Conservation (phyloP, 768 basidiomycete genomes). For the Boletus pseudopeckii region DNA sequence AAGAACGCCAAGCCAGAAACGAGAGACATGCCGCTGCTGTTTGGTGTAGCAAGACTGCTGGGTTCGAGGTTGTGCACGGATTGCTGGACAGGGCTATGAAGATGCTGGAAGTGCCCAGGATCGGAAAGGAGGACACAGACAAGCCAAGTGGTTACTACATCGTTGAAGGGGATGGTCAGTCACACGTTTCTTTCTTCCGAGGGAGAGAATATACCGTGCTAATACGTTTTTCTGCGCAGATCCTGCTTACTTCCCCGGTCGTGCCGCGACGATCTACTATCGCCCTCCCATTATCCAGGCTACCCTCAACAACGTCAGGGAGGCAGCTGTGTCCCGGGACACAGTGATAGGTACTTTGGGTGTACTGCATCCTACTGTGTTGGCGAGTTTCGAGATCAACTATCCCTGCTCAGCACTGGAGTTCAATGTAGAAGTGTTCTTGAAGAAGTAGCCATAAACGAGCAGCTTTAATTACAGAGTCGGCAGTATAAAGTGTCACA, state of each 20-base stretch:
- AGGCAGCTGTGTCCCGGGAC: constrained; percentile 50
- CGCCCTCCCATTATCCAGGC: constrained; percentile 42
- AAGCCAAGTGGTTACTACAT: constrained; percentile 86
- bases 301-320: constrained; percentile 42
- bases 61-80: constrained; percentile 96
- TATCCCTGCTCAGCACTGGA: constrained; percentile 95
- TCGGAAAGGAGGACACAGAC: constrained; percentile 52
- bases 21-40: constrained; percentile 84
- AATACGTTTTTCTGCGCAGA: constrained; percentile 47
- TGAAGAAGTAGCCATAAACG: constrained; percentile 45
- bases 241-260: constrained; percentile 91
- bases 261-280: constrained; percentile 90
- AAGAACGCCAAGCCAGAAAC: constrained; percentile 86
- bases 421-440: constrained; percentile 94
- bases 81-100: constrained; percentile 93
- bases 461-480: background rate
- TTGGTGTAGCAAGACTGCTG: constrained; percentile 96
- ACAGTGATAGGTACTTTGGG: constrained; percentile 84
- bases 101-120: constrained; percentile 88
- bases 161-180: constrained; percentile 76
- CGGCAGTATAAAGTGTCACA: background rate
- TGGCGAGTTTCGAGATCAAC: constrained; percentile 89
- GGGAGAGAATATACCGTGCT: background rate
- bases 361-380: constrained; percentile 87
- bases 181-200: background rate